Conservation (phyloP, 176 grass and related monocot genomes). For the Chloris gayana region DNA sequence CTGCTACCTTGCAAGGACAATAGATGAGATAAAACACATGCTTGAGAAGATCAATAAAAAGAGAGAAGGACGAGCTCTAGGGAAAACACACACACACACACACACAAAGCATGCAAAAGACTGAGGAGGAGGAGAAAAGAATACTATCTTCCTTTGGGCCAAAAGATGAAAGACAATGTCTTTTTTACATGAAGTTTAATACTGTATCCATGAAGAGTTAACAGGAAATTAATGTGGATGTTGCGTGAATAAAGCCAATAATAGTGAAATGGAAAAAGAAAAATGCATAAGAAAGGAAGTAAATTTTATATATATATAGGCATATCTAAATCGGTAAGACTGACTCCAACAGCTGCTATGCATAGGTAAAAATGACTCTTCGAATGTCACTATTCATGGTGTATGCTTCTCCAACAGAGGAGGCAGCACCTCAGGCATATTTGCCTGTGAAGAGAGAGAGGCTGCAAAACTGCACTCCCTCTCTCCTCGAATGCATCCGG, state of each 20-base stretch:
- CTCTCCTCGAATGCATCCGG: no score
- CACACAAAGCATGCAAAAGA: background rate
- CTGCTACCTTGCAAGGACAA: no score
- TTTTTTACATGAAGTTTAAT: constrained; percentile 4
- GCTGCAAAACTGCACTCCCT: no score
- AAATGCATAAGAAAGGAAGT: background rate
- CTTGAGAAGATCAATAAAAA: constrained; percentile 6
- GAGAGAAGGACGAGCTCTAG: background rate
- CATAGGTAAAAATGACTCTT: no score
- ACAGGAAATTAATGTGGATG: background rate
- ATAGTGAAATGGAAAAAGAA: background rate
- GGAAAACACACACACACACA: no score
- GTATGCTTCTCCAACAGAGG: no score
- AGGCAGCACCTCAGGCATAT: no score
- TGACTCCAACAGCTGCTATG: no score
- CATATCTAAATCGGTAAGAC: no score
- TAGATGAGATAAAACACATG: background rate
- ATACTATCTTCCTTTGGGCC: background rate
- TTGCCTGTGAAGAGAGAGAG: no score
- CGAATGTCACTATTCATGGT: no score
- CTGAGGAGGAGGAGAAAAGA: background rate
- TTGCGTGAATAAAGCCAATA: background rate
- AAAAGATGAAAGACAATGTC: background rate
- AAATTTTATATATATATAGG: no score
- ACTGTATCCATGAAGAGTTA: background rate